phyloP scores from a whole-genome alignment of 257 asterid species.

The Apocynum venetum region DNA sequence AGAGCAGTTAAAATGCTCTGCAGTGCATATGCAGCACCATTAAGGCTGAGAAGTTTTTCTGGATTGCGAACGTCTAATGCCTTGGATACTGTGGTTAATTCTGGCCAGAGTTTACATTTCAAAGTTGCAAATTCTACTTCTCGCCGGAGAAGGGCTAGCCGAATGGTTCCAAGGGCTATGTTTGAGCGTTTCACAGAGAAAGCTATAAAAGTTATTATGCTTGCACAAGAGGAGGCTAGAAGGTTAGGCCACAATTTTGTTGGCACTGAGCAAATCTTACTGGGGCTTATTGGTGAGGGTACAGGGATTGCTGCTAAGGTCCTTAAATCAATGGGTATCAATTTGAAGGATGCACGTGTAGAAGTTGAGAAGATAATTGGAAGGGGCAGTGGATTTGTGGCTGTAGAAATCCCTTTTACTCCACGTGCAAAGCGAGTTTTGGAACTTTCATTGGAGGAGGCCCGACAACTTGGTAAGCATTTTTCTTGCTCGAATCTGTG shows the following conservation, averaged over 20 bases:
- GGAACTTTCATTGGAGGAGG: slow-evolving; percentile 96
- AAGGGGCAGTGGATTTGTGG: slow-evolving; percentile 96
- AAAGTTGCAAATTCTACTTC: slow-evolving; percentile 51
- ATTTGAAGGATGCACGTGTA: slow-evolving; percentile 95
- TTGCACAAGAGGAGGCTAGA: slow-evolving; percentile 98
- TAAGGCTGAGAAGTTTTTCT: slow-evolving; percentile 45
- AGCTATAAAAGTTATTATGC: slow-evolving; percentile 96
- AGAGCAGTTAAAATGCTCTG: slow-evolving; percentile 51
- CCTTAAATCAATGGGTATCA: slow-evolving; percentile 92
- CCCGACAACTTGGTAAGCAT: slow-evolving; percentile 87
- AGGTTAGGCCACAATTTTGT: slow-evolving; percentile 95
- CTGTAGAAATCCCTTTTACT: slow-evolving; percentile 96
- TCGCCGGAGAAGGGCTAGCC: slow-evolving; percentile 39
- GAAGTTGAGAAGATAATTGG: slow-evolving; percentile 98
- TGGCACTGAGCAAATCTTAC: slow-evolving; percentile 91
- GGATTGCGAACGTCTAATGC: slow-evolving; percentile 77
- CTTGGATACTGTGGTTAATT: slow-evolving; percentile 48
- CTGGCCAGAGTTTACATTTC: slow-evolving; percentile 54
- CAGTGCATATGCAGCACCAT: slow-evolving; percentile 34
- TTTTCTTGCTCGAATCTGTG: slow-evolving; percentile 2
- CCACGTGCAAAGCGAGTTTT: slow-evolving; percentile 98
- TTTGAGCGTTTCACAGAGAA: slow-evolving; percentile 98
- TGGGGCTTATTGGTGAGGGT: slow-evolving; percentile 98
- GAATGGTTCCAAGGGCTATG: slow-evolving; percentile 75
- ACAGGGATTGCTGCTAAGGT: slow-evolving; percentile 99